A percentile compares a stretch with the other conserved stretches of the same genome.
phyloP scores from a whole-genome alignment of 1,284 basidiomycete species.

The Farysia itapuensis region DNA sequence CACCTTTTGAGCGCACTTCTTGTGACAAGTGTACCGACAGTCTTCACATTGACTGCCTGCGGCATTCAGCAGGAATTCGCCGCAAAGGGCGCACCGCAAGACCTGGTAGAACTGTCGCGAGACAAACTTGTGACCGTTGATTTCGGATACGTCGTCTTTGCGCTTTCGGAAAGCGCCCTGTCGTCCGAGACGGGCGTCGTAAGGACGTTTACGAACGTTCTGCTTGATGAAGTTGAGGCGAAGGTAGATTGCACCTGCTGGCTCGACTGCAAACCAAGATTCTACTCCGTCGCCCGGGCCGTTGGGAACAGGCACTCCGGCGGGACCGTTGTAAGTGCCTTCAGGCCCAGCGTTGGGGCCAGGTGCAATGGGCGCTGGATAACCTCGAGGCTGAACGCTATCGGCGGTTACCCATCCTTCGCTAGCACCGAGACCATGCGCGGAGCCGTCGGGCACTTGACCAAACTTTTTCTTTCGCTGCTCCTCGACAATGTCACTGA shows the following conservation, averaged over 20 bases:
- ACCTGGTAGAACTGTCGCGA: constrained; percentile 94
- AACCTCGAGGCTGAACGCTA: constrained; percentile 40
- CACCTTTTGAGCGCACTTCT: constrained; percentile 95
- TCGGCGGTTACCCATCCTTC: constrained; percentile 58
- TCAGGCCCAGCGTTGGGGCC: constrained; percentile 14
- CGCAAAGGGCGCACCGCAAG: constrained; percentile 96
- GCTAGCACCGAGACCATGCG: constrained; percentile 45
- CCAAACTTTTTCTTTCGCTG: constrained; percentile 86
- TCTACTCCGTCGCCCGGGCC: constrained; percentile 75
- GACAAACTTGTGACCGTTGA: constrained; percentile 99
- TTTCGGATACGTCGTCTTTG: constrained; percentile 97
- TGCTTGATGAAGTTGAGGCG: constrained; percentile 57
- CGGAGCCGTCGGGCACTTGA: constrained; percentile 61
- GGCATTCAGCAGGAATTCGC: constrained; percentile 94
- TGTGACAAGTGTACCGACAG: constrained; percentile 97
- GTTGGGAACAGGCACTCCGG: constrained; percentile 41
- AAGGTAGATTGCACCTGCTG: constrained; percentile 79
- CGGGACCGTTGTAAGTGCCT: constrained; percentile 39
- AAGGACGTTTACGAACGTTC: constrained; percentile 81
- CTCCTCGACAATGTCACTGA: constrained; percentile 93
- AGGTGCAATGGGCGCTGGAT: constrained; percentile 7
- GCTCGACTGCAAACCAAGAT: constrained; percentile 96
- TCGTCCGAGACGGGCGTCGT: constrained; percentile 85
- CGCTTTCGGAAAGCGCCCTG: constrained; percentile 97
- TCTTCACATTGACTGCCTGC: constrained; percentile 98